Base-by-base conservation (phyloP, 1,284 basidiomycete species). In the Moesziomyces sp. region DNA sequence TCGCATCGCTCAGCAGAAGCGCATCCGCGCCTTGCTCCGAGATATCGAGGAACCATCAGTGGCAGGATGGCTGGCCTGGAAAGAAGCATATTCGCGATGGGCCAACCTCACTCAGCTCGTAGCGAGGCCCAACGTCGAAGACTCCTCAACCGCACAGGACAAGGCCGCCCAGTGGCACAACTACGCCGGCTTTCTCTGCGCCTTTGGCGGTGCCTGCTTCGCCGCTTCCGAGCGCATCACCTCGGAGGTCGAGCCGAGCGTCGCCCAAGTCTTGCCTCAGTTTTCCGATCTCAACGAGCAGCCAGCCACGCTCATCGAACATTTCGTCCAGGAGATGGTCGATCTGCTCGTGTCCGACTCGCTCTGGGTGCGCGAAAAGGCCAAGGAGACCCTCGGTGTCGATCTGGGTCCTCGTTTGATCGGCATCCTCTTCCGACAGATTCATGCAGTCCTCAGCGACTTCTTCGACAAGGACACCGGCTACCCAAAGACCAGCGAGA, bases 1-100 rank as follows among this genome's bases (percentile, higher is more conserved):
- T 42, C 90, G 92, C 24, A 87, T 92, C 43, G 90, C 89, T 8
- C 90, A 92, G 81, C 92, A 94, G 85, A 93, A 91, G 83, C 88
- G 91, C 3, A 88, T 93, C 24, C 87, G 93, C 13, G 91, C 90
- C 79, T 85, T 92, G 42, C 82, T 93, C 57, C 88, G 91, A 5
- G 84, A 89, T 57, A 87, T 92, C 47, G 87, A 89, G 1, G 87
- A 87, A 19, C 89, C 91, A 10, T 88, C 88, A 26, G 87, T 89
- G 0, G 88, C 89, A 11, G 89, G 91, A 74, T 86, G 91, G 49
- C 90, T 90, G 4, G 90, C 92, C 2, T 94, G 93, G 93, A 87
- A 90, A 72, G 91, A 93, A 80, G 91, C 90, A 59, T 93, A 91
- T 83, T 89, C 87, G 85, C 85, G 90, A 57, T 91, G 91, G 90